These are phyloP conservation scores for Suhomyces bolitotheri DNA, from an alignment of 1,139 yeast species.

Conservation along the genomic window DNA sequence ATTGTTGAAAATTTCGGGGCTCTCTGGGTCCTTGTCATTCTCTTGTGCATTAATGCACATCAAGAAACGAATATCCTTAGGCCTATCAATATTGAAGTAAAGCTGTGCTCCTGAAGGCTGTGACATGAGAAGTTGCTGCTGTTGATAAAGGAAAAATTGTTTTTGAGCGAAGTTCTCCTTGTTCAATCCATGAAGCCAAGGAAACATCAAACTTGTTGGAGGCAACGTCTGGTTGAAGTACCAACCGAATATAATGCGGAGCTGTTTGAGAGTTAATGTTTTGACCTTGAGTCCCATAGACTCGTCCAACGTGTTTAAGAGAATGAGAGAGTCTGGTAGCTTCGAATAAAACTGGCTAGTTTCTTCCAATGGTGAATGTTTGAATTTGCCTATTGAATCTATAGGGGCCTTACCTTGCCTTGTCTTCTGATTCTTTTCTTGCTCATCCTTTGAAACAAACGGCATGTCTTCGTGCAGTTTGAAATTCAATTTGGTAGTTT, in stretches of 20 bases:
- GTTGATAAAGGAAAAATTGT: slow-evolving; percentile 39
- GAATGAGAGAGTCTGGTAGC: slow-evolving; percentile 5
- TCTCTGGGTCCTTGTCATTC: slow-evolving; percentile 10
- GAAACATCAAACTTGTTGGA: slow-evolving; percentile 68
- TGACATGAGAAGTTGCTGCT: slow-evolving; percentile 16
- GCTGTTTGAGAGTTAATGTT: slow-evolving; percentile 28
- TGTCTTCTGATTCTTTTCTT: no score
- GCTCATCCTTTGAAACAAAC: neutral
- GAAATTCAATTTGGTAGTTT: slow-evolving; percentile 40
- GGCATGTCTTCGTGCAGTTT: neutral
- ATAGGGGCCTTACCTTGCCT: no score
- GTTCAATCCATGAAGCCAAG: slow-evolving; percentile 86
- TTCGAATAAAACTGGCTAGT: slow-evolving; percentile 22
- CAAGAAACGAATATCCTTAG: slow-evolving; percentile 38
- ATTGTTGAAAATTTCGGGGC: slow-evolving; percentile 8
- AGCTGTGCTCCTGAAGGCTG: slow-evolving; percentile 5
- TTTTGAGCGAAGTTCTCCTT: slow-evolving; percentile 52
- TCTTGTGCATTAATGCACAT: slow-evolving; percentile 53
- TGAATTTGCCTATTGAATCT: slow-evolving; percentile 1
- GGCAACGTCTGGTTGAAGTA: slow-evolving; percentile 62
- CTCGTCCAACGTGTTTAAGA: neutral
- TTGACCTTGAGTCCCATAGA: slow-evolving; percentile 19
- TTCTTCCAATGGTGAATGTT: slow-evolving; percentile 27
- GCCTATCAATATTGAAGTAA: slow-evolving; percentile 14
- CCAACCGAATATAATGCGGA: slow-evolving; percentile 40